phyloP scores from a whole-genome alignment of 441 rosid species.

The Populus trichocarpa region DNA sequence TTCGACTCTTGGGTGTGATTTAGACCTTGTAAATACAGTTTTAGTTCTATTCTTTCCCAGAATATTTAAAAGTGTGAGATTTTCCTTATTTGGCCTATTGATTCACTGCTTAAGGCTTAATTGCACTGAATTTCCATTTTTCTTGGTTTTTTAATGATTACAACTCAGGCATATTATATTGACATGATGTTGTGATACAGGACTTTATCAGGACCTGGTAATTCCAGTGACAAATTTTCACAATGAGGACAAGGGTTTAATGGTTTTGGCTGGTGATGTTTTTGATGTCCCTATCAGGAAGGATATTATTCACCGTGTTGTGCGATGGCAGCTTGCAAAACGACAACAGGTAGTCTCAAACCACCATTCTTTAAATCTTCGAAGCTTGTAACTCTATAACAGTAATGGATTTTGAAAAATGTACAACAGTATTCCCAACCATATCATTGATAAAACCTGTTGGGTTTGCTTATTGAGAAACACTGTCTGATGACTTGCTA shows the following conservation, averaged over 20 bases:
- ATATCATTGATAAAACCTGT: not conserved
- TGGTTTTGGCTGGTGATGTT: slow-evolving; percentile 89
- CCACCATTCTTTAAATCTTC: slow-evolving; percentile 1
- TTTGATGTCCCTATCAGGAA: slow-evolving; percentile 89
- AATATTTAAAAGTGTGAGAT: not conserved
- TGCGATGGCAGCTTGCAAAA: slow-evolving; percentile 92
- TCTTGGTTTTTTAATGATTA: not conserved
- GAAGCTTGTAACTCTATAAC: slow-evolving; percentile 2
- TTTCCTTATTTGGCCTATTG: not conserved
- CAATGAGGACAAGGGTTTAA: slow-evolving; percentile 67
- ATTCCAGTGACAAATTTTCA: slow-evolving; percentile 77
- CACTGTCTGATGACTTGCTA: not conserved
- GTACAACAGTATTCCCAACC: not conserved
- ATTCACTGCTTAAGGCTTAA: not conserved
- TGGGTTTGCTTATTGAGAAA: not conserved
- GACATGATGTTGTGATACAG: slow-evolving; percentile 25
- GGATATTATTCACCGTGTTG: slow-evolving; percentile 86
- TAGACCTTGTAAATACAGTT: not conserved
- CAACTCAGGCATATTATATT: not conserved
- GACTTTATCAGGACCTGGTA: slow-evolving; percentile 69
- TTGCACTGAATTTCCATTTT: not conserved
- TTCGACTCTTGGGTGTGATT: slow-evolving; percentile 1
- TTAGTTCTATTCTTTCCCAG: not conserved
- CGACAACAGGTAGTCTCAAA: slow-evolving; percentile 65
- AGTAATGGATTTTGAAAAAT: not conserved